Conservation (phyloP, 441 rosid genomes). For the Capsella rubella region DNA sequence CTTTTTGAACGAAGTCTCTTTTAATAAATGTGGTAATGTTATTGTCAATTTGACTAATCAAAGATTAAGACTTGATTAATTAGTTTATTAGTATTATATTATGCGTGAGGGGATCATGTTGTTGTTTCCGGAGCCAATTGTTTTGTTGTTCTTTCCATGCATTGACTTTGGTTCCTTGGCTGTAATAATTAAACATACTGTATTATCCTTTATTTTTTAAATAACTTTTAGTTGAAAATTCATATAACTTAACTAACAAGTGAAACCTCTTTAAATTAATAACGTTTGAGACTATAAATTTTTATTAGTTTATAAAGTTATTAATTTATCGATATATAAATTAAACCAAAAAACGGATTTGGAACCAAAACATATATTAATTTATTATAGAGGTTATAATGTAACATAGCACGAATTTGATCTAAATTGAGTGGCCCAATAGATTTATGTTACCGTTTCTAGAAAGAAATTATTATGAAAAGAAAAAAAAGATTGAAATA, state of each 20-base stretch:
- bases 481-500: neutral
- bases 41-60: slow-evolving; percentile 8
- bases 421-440: neutral
- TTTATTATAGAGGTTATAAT: too few relatives aligned
- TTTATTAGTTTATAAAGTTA: too few relatives aligned
- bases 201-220: neutral
- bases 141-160: slow-evolving; percentile 2
- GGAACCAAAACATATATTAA: too few relatives aligned
- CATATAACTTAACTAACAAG: too few relatives aligned
- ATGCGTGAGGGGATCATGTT: slow-evolving; percentile 5
- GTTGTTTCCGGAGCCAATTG: neutral
- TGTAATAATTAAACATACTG: too few relatives aligned
- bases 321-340: too few relatives aligned
- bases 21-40: slow-evolving; percentile 9
- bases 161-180: slow-evolving; percentile 10
- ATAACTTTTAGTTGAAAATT: neutral
- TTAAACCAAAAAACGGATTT: too few relatives aligned
- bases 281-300: too few relatives aligned
- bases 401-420: neutral
- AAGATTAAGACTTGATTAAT: slow-evolving; percentile 10
- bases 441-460: neutral
- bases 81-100: neutral
- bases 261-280: too few relatives aligned
- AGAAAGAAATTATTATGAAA: neutral
- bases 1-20: neutral